Evolutionary conservation across 169 alveolate species (phyloP).

Genomic region (Babesia microti): DNA sequence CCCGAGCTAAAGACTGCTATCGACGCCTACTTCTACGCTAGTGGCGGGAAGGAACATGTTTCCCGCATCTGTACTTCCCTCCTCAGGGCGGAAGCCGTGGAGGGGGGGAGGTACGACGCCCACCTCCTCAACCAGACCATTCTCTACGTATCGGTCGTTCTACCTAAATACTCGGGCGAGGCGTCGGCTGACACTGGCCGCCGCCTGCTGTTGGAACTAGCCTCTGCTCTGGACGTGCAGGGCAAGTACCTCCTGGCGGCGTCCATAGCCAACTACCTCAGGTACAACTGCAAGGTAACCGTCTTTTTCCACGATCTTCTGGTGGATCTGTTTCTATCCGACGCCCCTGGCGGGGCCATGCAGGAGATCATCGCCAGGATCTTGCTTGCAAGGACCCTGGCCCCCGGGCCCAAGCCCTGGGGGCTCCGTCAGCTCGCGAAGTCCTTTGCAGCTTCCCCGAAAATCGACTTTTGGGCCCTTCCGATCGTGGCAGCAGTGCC

Average conservation of each 20-base stretch:
- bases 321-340: conserved; percentile 49
- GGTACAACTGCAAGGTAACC: conserved; percentile 92
- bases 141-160: too few relatives aligned
- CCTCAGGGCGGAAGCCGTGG: too few relatives aligned
- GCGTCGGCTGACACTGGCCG: too few relatives aligned
- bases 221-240: conserved; percentile 65
- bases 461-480: conserved; percentile 42
- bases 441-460: conserved; percentile 31
- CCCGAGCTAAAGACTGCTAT: too few relatives aligned
- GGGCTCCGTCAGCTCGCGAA: conserved; percentile 68
- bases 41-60: too few relatives aligned
- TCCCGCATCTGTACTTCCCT: too few relatives aligned
- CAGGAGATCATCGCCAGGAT: conserved; percentile 82
- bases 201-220: conserved; percentile 54
- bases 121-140: too few relatives aligned
- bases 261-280: conserved; percentile 85
- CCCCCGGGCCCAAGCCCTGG: conserved; percentile 92
- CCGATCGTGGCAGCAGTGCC: too few relatives aligned
- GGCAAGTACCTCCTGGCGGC: conserved; percentile 78
- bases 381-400: conserved; percentile 77
- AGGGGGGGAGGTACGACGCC: too few relatives aligned
- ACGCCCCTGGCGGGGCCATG: conserved; percentile 68
- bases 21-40: too few relatives aligned
- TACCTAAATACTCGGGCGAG: too few relatives aligned
- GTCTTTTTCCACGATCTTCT: conserved; percentile 76